Evolutionary conservation across 192 early-diverging fungal species (phyloP).

Genomic region (Coemansia javaensis): DNA sequence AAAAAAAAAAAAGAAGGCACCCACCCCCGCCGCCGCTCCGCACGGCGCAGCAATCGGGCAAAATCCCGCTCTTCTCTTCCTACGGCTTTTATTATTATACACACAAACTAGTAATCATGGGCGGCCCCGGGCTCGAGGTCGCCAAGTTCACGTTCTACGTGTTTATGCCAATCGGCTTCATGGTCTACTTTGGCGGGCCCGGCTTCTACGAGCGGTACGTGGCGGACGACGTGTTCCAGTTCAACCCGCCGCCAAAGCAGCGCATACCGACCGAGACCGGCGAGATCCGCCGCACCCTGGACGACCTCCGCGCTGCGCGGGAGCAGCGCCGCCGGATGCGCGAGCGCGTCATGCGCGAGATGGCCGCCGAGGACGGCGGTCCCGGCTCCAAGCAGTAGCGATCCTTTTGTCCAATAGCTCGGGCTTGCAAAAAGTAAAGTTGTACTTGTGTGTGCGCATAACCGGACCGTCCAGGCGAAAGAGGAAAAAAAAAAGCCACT

Average conservation of each 20-base stretch:
- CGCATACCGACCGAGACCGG: conserved; percentile 25
- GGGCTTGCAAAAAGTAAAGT: conserved; percentile 1
- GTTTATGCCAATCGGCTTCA: conserved; percentile 47
- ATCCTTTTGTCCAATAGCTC: background rate
- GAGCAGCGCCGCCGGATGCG: conserved; percentile 20
- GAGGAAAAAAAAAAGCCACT: too few species aligned
- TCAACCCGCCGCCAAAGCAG: conserved; percentile 36
- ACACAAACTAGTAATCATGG: too few species aligned
- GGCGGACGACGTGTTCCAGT: conserved; percentile 37
- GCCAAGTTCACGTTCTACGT: conserved; percentile 48
- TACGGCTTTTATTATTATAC: too few species aligned
- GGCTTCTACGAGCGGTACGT: conserved; percentile 48
- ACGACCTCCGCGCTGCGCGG: conserved; percentile 8
- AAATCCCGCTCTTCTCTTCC: too few species aligned
- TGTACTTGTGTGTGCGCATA: too few species aligned
- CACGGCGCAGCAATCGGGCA: too few species aligned
- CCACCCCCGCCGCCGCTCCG: too few species aligned
- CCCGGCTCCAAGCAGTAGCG: background rate
- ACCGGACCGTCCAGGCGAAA: too few species aligned
- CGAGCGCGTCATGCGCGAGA: conserved; percentile 17
- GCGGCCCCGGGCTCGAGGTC: conserved; percentile 46
- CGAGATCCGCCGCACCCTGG: conserved; percentile 15
- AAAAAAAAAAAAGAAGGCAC: too few species aligned
- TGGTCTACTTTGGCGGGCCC: conserved; percentile 51
- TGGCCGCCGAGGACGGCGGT: background rate